Base-by-base conservation (phyloP, 139 green algal genomes). In the Zygnema cylindricum region DNA sequence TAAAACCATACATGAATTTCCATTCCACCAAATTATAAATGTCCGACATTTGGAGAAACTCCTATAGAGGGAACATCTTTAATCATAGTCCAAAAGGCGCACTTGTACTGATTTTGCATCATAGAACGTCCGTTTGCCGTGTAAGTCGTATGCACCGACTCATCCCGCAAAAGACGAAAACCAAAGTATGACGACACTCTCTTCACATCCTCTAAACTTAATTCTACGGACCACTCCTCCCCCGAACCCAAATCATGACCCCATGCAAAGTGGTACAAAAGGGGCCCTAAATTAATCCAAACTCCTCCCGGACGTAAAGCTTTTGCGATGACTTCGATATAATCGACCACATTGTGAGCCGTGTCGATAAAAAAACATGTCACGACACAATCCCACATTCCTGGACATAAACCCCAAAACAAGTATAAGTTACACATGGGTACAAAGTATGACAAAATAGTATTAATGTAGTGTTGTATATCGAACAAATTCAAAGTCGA, bases 301-400 rank as follows among this genome's bases (percentile, higher is more conserved):
- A 88, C 55, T 21, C 91, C 91, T 7, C 91, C 89, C 49, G 89
- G 86, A 84, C 91, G 92, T 40, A 97, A 88, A 23, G 91, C 73
- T n/a, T 84, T 33, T 25, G 38, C 77, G 55, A 96, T 94, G 69
- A 95, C 89, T 85, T 98, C 94, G 63, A 99, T 85, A 92, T 99
- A 99, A 55, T 97, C 89, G 23, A 98, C 85, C n/a, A 99, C 91
- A 89, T 99, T 99, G 94, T 98, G 97, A 0, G 97, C 97, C 0
- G 97, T 99, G 94, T 99, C 97, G 2, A 99, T 94, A 95, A 99
- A 99, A 92, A 99, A 99, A 92, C 96, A 98, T 22, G 96, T 98
- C 36, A 93, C 95, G 38, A 99, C 96, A 1, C 81, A 90, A 84
- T 99, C 97, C 89, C 98, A 99, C 2, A 71, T 57, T 23, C 83